Evolutionary conservation across 2,329 filamentous ascomycete species (phyloP), one percentile per base, ranked within the genome.

Genomic region (Ilyonectria sp.): DNA sequence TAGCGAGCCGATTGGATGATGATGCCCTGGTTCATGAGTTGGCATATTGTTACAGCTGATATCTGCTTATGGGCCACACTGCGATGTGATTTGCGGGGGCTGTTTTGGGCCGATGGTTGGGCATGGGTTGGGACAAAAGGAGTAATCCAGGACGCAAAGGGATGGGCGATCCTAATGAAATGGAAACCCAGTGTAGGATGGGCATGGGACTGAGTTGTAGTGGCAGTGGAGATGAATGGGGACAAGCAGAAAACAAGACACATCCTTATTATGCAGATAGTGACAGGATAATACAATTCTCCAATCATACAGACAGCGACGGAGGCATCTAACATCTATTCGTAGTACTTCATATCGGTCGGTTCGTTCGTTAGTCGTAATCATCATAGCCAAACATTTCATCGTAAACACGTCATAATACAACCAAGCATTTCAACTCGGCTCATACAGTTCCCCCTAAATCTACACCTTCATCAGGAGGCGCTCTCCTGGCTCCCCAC

Each of bases 391-490:
- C 59, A 57, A 47, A 23, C 31, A 37, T 37, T 37, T 15, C 9
- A 10, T 37, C 7, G 8, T 37, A 37, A 10, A 37, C 35, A 40
- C 21, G 55, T 26, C 50, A 35, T 26, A 56, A 52, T 15, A 21
- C 43, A 57, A 52, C 55, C 37, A 5, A 13, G 11, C 15, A 49
- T 50, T 29, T 21, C n/a, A 11, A 11, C 31, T 46, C 40, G 13
- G 15, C n/a, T 29, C 59, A 56, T 19, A n/a, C 40, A 59, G 9
- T 60, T 65, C 65, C 62, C 17, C 64, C 73, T 29, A 71, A 53
- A 21, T 70, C 70, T 23, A 61, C 58, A 21, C 31, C 37, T 35
- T 72, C 68, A 11, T 53, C 67, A 11, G 19, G 29, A 2, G 52
- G 62, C 5, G 46, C 26, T 1, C 26, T n/a, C 40, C 47, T 53